A percentile compares a stretch with the other conserved stretches of the same genome.
phyloP scores from a whole-genome alignment of 164 flowering plant genomes.

The Saururus chinensis region DNA sequence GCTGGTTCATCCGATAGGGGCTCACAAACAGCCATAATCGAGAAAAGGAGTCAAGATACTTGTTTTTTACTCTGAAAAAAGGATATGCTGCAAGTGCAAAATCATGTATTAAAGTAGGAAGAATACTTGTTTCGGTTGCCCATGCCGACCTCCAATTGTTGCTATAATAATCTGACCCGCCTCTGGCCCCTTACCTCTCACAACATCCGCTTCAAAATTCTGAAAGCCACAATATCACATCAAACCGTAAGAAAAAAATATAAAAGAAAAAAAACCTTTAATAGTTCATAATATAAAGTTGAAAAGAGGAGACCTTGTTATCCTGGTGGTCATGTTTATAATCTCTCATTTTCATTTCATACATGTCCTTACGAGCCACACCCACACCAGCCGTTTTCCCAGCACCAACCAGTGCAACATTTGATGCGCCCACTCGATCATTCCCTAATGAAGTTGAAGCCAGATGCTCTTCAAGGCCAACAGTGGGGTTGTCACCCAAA shows the following conservation, averaged over 20 bases:
- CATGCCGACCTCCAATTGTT: conserved; percentile 63
- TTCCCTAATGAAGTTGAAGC: conserved; percentile 41
- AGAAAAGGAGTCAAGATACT: too few relatives aligned
- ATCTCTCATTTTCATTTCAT: conserved; percentile 66
- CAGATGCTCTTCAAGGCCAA: conserved; percentile 24
- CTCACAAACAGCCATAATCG: too few relatives aligned
- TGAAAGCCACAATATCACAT: conserved; percentile 9
- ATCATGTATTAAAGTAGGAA: background rate
- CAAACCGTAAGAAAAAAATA: background rate
- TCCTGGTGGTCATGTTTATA: conserved; percentile 36
- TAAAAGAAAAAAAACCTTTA: too few relatives aligned
- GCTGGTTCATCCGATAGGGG: too few relatives aligned
- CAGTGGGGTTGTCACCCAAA: conserved; percentile 18
- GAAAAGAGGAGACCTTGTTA: conserved; percentile 33
- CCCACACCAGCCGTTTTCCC: conserved; percentile 33
- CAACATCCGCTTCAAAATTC: conserved; percentile 52
- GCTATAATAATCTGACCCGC: conserved; percentile 67
- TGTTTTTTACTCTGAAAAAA: too few relatives aligned
- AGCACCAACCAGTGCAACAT: conserved; percentile 16
- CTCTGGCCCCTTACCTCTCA: conserved; percentile 74
- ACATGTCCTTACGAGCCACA: conserved; percentile 65
- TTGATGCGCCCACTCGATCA: conserved; percentile 39
- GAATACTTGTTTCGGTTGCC: conserved; percentile 68
- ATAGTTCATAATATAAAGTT: background rate
- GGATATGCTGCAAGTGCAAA: too few relatives aligned